phyloP scores from a whole-genome alignment of 768 basidiomycete species.

The Galerina sulciceps region DNA sequence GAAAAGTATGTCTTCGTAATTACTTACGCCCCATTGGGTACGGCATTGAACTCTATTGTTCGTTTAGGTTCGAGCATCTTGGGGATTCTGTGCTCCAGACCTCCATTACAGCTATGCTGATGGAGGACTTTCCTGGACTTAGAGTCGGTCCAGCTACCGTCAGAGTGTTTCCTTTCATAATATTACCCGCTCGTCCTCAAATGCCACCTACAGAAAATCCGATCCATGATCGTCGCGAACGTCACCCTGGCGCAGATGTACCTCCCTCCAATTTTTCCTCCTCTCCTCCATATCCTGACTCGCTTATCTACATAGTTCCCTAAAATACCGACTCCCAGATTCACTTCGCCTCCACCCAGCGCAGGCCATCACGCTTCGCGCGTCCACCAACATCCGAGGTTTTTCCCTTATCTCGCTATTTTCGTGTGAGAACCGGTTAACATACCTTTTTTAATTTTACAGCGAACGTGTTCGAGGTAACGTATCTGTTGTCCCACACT shows the following conservation, averaged over 20 bases:
- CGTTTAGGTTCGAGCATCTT: slow-evolving; percentile 69
- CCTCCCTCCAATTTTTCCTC: slow-evolving; percentile 9
- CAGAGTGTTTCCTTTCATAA: slow-evolving; percentile 24
- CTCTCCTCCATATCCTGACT: neutral
- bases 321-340: slow-evolving; percentile 67
- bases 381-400: slow-evolving; percentile 78
- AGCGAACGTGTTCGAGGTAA: slow-evolving; percentile 87
- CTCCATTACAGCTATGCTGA: slow-evolving; percentile 65
- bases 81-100: slow-evolving; percentile 77
- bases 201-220: slow-evolving; percentile 64
- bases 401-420: slow-evolving; percentile 8
- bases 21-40: neutral
- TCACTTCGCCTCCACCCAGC: slow-evolving; percentile 68
- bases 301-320: slow-evolving; percentile 45
- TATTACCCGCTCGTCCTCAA: slow-evolving; percentile 2
- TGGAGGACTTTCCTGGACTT: slow-evolving; percentile 67
- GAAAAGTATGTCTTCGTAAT: slow-evolving; percentile 59
- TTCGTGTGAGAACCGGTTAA: slow-evolving; percentile 4
- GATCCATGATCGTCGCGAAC: slow-evolving; percentile 77
- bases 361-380: slow-evolving; percentile 71
- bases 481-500: slow-evolving; percentile 6
- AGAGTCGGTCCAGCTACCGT: slow-evolving; percentile 83
- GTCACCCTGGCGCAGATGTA: slow-evolving; percentile 74
- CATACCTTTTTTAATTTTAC: slow-evolving; percentile 7
- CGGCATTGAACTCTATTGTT: neutral